Conservation (phyloP, 2,329 filamentous ascomycete genomes). For the Colletotrichum neosansevieriae region DNA sequence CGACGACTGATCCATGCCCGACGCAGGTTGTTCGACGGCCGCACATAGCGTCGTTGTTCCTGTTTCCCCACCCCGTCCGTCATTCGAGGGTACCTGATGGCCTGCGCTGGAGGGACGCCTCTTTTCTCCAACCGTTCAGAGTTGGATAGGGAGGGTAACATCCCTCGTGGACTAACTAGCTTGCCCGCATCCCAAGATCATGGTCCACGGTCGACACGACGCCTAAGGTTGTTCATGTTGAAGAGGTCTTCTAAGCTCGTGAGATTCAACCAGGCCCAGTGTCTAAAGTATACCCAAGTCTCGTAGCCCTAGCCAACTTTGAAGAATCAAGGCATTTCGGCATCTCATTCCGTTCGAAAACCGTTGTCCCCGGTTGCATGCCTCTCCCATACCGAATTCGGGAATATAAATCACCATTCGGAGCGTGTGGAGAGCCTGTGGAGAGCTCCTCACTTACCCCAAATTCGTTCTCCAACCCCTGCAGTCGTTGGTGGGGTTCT, state of each 20-base stretch:
- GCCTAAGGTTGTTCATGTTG: no score
- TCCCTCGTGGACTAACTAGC: conserved; percentile 12
- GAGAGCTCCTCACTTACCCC: conserved; percentile 20
- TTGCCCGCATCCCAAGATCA: neutral
- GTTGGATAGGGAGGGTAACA: conserved; percentile 6
- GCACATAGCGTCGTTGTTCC: neutral
- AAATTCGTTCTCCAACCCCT: conserved; percentile 17
- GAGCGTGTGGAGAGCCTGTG: no score
- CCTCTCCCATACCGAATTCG: conserved; percentile 7
- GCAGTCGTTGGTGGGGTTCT: conserved; percentile 22
- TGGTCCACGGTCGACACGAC: no score
- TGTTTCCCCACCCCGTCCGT: neutral
- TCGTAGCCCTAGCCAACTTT: no score
- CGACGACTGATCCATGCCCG: conserved; percentile 2
- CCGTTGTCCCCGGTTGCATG: neutral
- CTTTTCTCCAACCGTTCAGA: conserved; percentile 26
- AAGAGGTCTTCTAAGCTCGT: no score
- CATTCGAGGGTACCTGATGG: no score
- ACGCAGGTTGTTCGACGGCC: no score
- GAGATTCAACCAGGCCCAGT: no score
- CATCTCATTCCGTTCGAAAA: conserved; percentile 21
- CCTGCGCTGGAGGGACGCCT: conserved; percentile 18
- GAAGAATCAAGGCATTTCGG: conserved; percentile 5
- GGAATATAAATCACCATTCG: conserved; percentile 35
- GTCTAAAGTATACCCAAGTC: no score